Evolutionary conservation across 106 monocot genomes (phyloP), one percentile per base, ranked within the genome.

Genomic region (Triglochin maritima): DNA sequence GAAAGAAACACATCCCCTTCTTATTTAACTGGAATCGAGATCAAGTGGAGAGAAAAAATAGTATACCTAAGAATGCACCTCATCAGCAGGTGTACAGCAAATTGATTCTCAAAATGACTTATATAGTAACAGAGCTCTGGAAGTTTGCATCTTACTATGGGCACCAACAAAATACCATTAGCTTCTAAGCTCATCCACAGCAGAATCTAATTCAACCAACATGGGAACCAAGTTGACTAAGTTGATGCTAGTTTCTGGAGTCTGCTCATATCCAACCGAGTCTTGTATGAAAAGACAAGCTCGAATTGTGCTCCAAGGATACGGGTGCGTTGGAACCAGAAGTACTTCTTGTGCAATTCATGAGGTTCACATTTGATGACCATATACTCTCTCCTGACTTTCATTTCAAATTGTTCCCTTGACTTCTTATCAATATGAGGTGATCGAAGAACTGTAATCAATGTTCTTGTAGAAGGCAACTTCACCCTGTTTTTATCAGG

Each of bases 361-460:
- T 75, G 57, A 12, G 74, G 67, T 7, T 49, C 15, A 51, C 67
- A 67, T 50, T 75, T 75, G 29, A 75, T 67, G 8, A 67, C 60
- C 50, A 75, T 75, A 48, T 75, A 75, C 4, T 67, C 67, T 45
- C 67, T 75, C 17, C 57, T 75, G 50, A 75, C 50, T 53, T 67
- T 75, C 67, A 75, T 67, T 52, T 75, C 74, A 67, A 75, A 75
- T 43, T 75, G 74, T 16, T 75, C 74, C 17, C 74, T 75, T 29
- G 74, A 75, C 45, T 75, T 75, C 17, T 75, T 75, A 45, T 75
- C 74, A 42, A 75, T 75, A 44, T 75, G 74, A 7, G 74, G 74
- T 4, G 74, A 75, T 11, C 74, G 46, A 6, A 66, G 15, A 9
- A 75, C 74, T 45, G 68, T 69, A 46, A 69, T 69, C 15, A 69